These are phyloP conservation scores for Meripilus lineatus DNA, from an alignment of 1,284 basidiomycete genomes.

Conservation along the genomic window DNA sequence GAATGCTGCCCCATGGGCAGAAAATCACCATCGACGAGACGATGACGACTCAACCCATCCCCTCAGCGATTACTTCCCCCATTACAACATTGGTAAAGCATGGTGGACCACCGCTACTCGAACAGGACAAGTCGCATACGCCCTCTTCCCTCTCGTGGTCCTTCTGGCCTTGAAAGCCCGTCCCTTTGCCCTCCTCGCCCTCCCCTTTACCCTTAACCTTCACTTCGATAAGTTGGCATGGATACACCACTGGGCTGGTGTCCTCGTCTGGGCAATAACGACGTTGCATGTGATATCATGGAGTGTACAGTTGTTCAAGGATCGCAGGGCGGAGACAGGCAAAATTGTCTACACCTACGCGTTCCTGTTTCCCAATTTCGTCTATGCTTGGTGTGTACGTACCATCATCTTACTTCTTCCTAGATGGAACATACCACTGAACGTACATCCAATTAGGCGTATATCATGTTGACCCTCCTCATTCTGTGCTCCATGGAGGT, in stretches of 20 bases:
- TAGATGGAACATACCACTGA: conserved; percentile 2
- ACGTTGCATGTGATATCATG: conserved; percentile 70
- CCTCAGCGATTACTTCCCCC: too few relatives aligned
- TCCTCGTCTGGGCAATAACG: conserved; percentile 71
- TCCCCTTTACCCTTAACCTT: conserved; percentile 62
- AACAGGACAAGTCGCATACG: conserved; percentile 75
- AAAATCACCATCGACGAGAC: conserved; percentile 16
- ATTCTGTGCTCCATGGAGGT: conserved; percentile 59
- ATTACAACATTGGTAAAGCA: conserved; percentile 65
- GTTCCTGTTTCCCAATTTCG: conserved; percentile 67
- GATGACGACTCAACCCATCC: conserved; percentile 26
- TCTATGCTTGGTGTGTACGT: conserved; percentile 70
- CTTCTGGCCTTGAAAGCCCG: conserved; percentile 78
- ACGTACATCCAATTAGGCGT: conserved; percentile 44
- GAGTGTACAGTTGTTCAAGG: conserved; percentile 66
- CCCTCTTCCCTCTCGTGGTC: conserved; percentile 72
- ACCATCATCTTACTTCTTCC: conserved; percentile 3
- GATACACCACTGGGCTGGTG: conserved; percentile 70
- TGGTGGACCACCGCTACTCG: conserved; percentile 78
- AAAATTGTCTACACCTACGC: conserved; percentile 57
- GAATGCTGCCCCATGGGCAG: conserved; percentile 24
- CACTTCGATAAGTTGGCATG: conserved; percentile 76
- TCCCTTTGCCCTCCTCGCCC: conserved; percentile 78
- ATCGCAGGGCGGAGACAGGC: conserved; percentile 44
- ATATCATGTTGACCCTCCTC: conserved; percentile 64